Conservation (phyloP, 225 moss, liverwort and hornwort species). For the Lunularia cruciata region DNA sequence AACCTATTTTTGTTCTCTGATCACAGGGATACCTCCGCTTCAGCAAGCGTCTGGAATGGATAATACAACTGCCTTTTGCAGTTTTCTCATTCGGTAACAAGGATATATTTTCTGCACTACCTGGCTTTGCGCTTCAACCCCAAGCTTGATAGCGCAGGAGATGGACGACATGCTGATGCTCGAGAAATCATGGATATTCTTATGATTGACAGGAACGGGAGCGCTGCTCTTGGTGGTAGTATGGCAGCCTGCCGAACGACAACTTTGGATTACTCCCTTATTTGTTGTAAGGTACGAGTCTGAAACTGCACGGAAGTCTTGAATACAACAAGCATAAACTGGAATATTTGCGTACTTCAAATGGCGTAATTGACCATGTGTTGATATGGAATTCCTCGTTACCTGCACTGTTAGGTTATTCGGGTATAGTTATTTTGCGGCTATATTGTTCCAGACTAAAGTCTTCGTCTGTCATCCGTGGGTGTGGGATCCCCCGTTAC, state of each 20-base stretch:
- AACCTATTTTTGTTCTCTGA: not conserved
- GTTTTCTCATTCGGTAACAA: constrained; percentile 42
- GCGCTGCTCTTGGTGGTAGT: constrained; percentile 37
- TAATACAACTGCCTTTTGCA: constrained; percentile 42
- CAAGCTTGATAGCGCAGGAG: not conserved
- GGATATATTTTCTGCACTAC: not conserved
- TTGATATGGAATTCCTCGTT: too few relatives aligned
- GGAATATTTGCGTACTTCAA: not conserved
- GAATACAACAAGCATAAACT: not conserved
- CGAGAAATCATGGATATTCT: not conserved
- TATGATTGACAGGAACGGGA: constrained; percentile 38
- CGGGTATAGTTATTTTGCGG: too few relatives aligned
- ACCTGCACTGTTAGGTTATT: too few relatives aligned
- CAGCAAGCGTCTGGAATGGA: constrained; percentile 44
- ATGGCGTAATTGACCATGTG: too few relatives aligned
- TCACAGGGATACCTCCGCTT: constrained; percentile 49
- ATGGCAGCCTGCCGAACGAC: constrained; percentile 32
- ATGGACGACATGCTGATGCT: not conserved
- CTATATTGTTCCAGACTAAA: too few relatives aligned
- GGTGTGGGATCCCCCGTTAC: too few relatives aligned
- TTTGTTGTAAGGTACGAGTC: constrained; percentile 34
- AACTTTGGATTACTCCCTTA: constrained; percentile 24
- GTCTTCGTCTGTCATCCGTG: too few relatives aligned
- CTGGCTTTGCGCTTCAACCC: not conserved
- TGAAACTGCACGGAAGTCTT: not conserved